phyloP scores from a whole-genome alignment of 352 stramenopile genomes.

The Phytophthora litchii region DNA sequence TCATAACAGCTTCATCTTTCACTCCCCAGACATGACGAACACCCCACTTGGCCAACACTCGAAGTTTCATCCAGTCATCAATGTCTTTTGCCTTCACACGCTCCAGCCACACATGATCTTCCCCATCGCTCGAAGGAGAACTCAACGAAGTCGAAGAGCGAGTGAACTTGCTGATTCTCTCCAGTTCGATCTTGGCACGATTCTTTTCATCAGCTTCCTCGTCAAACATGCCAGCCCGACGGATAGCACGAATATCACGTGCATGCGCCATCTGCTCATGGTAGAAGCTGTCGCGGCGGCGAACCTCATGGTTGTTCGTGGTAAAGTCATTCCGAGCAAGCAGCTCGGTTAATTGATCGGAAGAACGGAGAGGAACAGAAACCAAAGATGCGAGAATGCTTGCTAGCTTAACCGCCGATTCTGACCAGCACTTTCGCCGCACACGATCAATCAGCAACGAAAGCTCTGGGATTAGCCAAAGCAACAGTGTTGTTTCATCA shows the following conservation, averaged over 20 bases:
- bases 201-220: constrained; percentile 70
- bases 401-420: constrained; percentile 72
- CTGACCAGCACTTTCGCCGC: constrained; percentile 69
- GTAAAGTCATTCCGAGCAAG: constrained; percentile 68
- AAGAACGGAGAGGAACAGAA: constrained; percentile 65
- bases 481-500: constrained; percentile 76
- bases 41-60: constrained; percentile 78
- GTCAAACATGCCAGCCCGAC: constrained; percentile 57
- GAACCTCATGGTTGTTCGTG: constrained; percentile 77
- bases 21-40: constrained; percentile 78
- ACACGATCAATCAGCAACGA: constrained; percentile 69
- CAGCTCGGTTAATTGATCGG: constrained; percentile 60
- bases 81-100: constrained; percentile 87
- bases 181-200: constrained; percentile 63
- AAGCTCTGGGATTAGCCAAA: constrained; percentile 82
- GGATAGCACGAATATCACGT: constrained; percentile 67
- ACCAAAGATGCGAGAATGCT: constrained; percentile 71
- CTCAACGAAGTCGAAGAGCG: constrained; percentile 41
- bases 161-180: constrained; percentile 72
- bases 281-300: constrained; percentile 80
- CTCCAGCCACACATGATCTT: constrained; percentile 76
- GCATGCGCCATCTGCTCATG: constrained; percentile 85
- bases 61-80: constrained; percentile 87
- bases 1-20: constrained; percentile 30
- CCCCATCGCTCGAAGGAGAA: constrained; percentile 34